Evolutionary conservation across 2,329 filamentous ascomycete genomes (phyloP).

Genomic region (Colletotrichum coccodes): DNA sequence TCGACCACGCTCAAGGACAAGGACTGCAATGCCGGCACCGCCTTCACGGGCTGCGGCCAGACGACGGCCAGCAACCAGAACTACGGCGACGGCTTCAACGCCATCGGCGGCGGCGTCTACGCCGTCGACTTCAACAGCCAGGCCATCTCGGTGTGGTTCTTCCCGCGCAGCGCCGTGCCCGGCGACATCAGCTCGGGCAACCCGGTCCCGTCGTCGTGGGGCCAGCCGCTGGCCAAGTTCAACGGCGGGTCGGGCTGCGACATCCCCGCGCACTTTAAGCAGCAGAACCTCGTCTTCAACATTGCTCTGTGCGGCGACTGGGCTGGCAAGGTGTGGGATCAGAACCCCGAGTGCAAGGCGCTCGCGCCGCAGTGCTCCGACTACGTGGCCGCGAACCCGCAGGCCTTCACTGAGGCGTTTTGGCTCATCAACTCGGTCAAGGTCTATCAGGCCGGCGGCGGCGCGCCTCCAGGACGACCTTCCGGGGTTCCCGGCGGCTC

Average conservation of each 20-base stretch:
- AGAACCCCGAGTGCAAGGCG: constrained; percentile 65
- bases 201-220: constrained; percentile 77
- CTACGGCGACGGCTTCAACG: constrained; percentile 79
- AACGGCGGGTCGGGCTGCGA: constrained; percentile 73
- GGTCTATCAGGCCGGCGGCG: constrained; percentile 61
- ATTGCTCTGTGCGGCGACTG: constrained; percentile 90
- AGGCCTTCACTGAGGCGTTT: constrained; percentile 77
- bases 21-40: constrained; percentile 67
- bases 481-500: not conserved
- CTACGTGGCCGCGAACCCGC: constrained; percentile 78
- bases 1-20: constrained; percentile 55
- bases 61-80: constrained; percentile 59
- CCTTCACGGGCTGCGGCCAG: constrained; percentile 69
- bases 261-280: constrained; percentile 74
- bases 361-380: constrained; percentile 74
- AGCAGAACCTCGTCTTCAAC: constrained; percentile 83
- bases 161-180: constrained; percentile 74
- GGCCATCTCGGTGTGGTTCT: constrained; percentile 85
- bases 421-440: constrained; percentile 81
- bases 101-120: constrained; percentile 74
- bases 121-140: constrained; percentile 80
- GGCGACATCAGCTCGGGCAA: constrained; percentile 66
- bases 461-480: not conserved
- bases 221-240: constrained; percentile 75
- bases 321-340: constrained; percentile 78